Base-by-base conservation (phyloP, 306 rosid genomes). In the Abrus precatorius region DNA sequence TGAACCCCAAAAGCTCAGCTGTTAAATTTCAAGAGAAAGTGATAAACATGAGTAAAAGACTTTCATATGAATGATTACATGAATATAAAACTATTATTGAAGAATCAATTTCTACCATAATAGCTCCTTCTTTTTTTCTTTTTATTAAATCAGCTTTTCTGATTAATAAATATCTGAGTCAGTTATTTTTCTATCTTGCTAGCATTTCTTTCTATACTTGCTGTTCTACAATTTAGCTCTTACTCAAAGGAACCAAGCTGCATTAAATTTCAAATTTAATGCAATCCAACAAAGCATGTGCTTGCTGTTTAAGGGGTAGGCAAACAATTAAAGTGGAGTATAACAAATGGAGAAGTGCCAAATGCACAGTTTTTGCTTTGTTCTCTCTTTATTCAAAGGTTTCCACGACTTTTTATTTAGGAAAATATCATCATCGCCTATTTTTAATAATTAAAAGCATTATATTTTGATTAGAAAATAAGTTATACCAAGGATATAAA, bases 1-100 rank as follows among this genome's bases (percentile, higher is more conserved):
- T 86, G 77, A 95, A 93, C 44, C 97, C 99, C 85, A 95, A 79
- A 47, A 85, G 93, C 80, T 89, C 90, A 66, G 94, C 98, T 95
- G 91, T 79, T 68, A n/a, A 79, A 81, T 69, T 81, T 80, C 83
- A 66, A 74, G 14, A 12, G 5, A 44, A 72, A 30, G 45, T 36
- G 2, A 36, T 48, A 76, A 65, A 43, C 7, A 43, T 32, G 6
- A 6, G 48, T 12, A 43, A 56, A 4, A 55, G 36, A 0, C n/a
- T 59, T 59, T 62, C 56, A 2, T 38, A 53, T 53, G 11, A 36
- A 38, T 13, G 36, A 14, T 5, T 28, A 12, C 32, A 70, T 70
- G 38, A 32, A 72, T 38, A 59, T 1, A 72, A 36, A 36, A 36
- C 40, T 36, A 36, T 36, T 36, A 36, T 36, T 36, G 4, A 36